Evolutionary conservation across 768 basidiomycete species (phyloP), one percentile per base, ranked within the genome.

Genomic region (Tylopilus felleus): DNA sequence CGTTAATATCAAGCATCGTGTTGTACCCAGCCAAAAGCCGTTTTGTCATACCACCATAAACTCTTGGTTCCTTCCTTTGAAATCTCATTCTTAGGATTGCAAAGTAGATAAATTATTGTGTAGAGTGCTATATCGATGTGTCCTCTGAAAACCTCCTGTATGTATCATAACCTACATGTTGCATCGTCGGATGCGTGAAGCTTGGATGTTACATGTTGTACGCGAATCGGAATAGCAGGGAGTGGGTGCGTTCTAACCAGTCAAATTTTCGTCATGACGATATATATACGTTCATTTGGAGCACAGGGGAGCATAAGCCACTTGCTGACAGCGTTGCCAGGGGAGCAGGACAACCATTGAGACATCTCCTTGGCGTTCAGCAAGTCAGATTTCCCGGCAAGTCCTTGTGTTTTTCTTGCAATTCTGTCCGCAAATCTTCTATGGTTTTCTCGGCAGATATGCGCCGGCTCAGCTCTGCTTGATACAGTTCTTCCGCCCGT

Each of bases 401-500:
- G 28, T 50, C 35, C 14, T 41, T 28, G 25, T 35, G 53, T 22
- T n/a, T 50, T 29, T 45, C 33, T 19, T 52, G 49, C 41, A 62
- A 22, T 22, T 54, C 31, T 28, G n/a, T 36, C 27, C 52, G 62
- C 47, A 70, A 46, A 12, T 53, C 57, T 38, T 57, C 50, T 36
- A 63, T 53, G 25, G 49, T 56, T 51, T 59, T 49, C 52, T 75
- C 74, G 1, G 68, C 71, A 35, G 53, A 60, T 38, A 68, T 57
- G 29, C 73, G 73, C 41, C 57, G 62, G 27, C 47, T 59, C 45
- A 70, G 33, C 40, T 77, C 75, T 41, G 60, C 58, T 12, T 64
- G 61, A 58, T 66, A 67, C 22, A 60, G 56, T 19, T 59, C 60
- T 63, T 76, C 75, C 2, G 69, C 70, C 40, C 64, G 65, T 47